Base-by-base conservation (phyloP, 768 basidiomycete genomes). In the Lentinula sp. region DNA sequence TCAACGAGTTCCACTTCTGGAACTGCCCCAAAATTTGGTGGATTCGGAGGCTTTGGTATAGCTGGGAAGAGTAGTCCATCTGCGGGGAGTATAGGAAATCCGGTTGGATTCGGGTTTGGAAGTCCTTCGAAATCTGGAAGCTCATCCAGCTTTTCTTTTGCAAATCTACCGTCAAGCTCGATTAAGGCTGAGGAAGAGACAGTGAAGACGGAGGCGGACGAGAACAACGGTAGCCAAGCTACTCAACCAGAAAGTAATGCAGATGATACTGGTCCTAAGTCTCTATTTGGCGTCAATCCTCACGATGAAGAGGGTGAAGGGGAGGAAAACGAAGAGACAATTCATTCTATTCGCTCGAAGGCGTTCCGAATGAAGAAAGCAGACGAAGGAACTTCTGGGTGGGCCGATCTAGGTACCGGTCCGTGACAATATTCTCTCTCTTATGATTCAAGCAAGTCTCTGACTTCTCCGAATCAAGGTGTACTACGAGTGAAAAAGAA, bases 301-400 rank as follows among this genome's bases (percentile, higher is more conserved):
- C 84, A 87, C 63, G 89, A 90, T 64, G 77, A 76, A 57, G 89
- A 90, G 62, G 90, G 91, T 10, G 86, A 86, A 66, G 91, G 91
- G 33, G 91, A 93, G 73, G 88, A 93, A 69, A 80, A 87, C 43
- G 91, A 93, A 67, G 85, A 85, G 62, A 91, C 88, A 3, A 73
- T 74, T 33, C 79, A 88, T 69, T 72, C 76, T 49, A 76, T 83
- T 52, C 83, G 78, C 69, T 72, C 82, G 52, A 91, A 88, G 70
- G 84, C 85, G 28, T 90, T 76, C 68, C 82, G 80, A 68, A 66
- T 91, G 68, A 73, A 73, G 62, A 85, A 82, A 71, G 71, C 74
- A 15, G 74, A 77, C 12, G 80, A 81, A 45, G 69, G 67, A 28
- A 72, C 62, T 69, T 79, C 62, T 64, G 71, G 78, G 35, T 92